Evolutionary conservation across 2,329 filamentous ascomycete genomes (phyloP).

Genomic region (Pseudogymnoascus pannorum): DNA sequence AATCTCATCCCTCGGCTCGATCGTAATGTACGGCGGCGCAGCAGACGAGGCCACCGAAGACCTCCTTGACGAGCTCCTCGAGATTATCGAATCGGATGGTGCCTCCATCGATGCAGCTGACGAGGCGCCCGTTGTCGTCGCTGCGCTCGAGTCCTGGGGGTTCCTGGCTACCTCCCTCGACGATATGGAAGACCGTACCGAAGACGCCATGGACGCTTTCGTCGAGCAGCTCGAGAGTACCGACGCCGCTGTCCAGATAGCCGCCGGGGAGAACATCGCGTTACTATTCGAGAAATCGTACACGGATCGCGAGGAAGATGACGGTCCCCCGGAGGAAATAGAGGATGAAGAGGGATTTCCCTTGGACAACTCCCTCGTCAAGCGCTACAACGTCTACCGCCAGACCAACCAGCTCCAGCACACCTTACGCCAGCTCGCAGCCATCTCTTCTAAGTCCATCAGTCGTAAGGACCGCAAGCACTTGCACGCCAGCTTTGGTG

Average conservation of each 20-base stretch:
- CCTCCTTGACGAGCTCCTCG: slow-evolving; percentile 58
- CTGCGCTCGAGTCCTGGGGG: slow-evolving; percentile 63
- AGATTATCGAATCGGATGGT: slow-evolving; percentile 63
- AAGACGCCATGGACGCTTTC: slow-evolving; percentile 59
- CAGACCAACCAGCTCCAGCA: slow-evolving; percentile 54
- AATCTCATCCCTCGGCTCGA: slow-evolving; percentile 56
- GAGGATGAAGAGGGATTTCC: slow-evolving; percentile 30
- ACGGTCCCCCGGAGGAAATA: slow-evolving; percentile 33
- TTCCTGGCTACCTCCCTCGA: slow-evolving; percentile 59
- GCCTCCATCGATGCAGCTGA: slow-evolving; percentile 55
- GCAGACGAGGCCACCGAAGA: slow-evolving; percentile 53
- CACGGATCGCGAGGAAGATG: slow-evolving; percentile 38
- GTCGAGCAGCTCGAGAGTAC: slow-evolving; percentile 62
- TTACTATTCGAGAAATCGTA: slow-evolving; percentile 60
- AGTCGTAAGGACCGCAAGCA: slow-evolving; percentile 60
- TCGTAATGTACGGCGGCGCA: slow-evolving; percentile 59
- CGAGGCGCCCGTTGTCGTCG: slow-evolving; percentile 52
- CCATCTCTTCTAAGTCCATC: slow-evolving; percentile 52
- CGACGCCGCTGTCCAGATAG: slow-evolving; percentile 56
- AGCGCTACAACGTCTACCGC: slow-evolving; percentile 61
- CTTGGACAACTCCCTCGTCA: slow-evolving; percentile 40
- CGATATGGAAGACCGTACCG: slow-evolving; percentile 56
- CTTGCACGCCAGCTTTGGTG: slow-evolving; percentile 58
- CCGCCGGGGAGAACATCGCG: slow-evolving; percentile 66
- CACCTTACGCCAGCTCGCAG: slow-evolving; percentile 51